A percentile compares a stretch with the other conserved stretches of the same genome.
Evolutionary conservation across 805 yeast species (phyloP).

Genomic region (Suhomyces pyralidae): DNA sequence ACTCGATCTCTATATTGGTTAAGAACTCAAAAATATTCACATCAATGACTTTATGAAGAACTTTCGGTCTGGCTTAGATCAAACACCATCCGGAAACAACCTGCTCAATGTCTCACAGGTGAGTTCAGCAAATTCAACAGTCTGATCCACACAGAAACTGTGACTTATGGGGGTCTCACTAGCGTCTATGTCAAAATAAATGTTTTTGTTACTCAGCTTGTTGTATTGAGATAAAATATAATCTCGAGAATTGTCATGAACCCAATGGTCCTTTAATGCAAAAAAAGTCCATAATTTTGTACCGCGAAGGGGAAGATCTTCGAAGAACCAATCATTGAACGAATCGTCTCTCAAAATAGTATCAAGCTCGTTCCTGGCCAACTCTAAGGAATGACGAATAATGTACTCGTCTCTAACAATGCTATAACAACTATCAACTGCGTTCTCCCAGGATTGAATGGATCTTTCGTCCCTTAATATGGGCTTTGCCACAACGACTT

Average conservation of each 20-base stretch:
- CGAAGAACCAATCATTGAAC: constrained; percentile 49
- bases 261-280: constrained; percentile 67
- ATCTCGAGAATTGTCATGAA: constrained; percentile 48
- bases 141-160: constrained; percentile 59
- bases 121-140: constrained; percentile 47
- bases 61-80: not conserved
- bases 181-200: constrained; percentile 31
- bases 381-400: constrained; percentile 50
- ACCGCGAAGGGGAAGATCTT: constrained; percentile 19
- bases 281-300: constrained; percentile 53
- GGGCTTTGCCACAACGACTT: constrained; percentile 24
- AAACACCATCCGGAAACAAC: not conserved
- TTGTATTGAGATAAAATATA: constrained; percentile 38
- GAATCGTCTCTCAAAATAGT: constrained; percentile 47
- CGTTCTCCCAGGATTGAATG: constrained; percentile 31
- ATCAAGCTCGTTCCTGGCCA: constrained; percentile 61
- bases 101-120: constrained; percentile 22
- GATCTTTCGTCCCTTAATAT: constrained; percentile 14
- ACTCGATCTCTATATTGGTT: no score
- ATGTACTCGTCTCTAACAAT: constrained; percentile 42
- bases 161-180: constrained; percentile 45
- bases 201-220: constrained; percentile 21
- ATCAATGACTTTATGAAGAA: not conserved
- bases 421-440: constrained; percentile 40
- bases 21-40: no score